Evolutionary conservation across 345 rosid species (phyloP).

Genomic region (Hevea brasiliensis): DNA sequence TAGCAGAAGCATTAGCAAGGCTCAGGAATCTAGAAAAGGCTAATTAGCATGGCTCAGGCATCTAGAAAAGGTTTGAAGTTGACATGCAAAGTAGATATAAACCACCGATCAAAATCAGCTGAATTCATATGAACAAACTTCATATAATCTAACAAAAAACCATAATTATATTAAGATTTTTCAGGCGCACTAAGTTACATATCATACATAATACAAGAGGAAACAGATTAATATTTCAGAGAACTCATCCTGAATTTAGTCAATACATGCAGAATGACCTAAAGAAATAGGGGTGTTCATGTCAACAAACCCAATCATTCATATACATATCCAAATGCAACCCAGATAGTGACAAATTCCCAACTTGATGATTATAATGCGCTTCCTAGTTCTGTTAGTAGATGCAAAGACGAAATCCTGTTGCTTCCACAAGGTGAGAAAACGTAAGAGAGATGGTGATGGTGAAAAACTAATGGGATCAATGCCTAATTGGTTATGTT

Average conservation of each 20-base stretch:
- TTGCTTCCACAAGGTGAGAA: slow-evolving; percentile 25
- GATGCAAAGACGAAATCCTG: slow-evolving; percentile 36
- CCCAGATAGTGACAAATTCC: slow-evolving; percentile 15
- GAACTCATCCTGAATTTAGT: slow-evolving; percentile 15
- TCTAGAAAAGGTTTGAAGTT: slow-evolving; percentile 21
- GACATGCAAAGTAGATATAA: slow-evolving; percentile 3
- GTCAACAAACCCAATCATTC: slow-evolving; percentile 32
- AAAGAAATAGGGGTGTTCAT: slow-evolving; percentile 17
- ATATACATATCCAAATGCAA: slow-evolving; percentile 37
- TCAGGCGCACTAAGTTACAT: slow-evolving; percentile 16
- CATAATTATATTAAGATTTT: slow-evolving; percentile 15
- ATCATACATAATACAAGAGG: slow-evolving; percentile 22
- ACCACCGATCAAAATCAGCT: background rate
- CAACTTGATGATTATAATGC: slow-evolving; percentile 25
- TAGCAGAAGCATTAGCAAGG: background rate
- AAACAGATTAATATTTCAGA: slow-evolving; percentile 11
- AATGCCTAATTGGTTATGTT: slow-evolving; percentile 24
- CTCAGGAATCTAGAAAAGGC: slow-evolving; percentile 26
- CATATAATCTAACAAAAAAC: slow-evolving; percentile 1
- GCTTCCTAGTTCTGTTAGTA: slow-evolving; percentile 44
- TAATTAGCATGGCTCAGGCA: slow-evolving; percentile 11
- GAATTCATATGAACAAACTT: background rate
- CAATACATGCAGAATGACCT: slow-evolving; percentile 20
- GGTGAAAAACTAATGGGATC: slow-evolving; percentile 18
- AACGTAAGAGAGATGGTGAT: slow-evolving; percentile 11